Evolutionary conservation across 352 stramenopile genomes (phyloP).

Genomic region (Phytophthora foliorum): DNA sequence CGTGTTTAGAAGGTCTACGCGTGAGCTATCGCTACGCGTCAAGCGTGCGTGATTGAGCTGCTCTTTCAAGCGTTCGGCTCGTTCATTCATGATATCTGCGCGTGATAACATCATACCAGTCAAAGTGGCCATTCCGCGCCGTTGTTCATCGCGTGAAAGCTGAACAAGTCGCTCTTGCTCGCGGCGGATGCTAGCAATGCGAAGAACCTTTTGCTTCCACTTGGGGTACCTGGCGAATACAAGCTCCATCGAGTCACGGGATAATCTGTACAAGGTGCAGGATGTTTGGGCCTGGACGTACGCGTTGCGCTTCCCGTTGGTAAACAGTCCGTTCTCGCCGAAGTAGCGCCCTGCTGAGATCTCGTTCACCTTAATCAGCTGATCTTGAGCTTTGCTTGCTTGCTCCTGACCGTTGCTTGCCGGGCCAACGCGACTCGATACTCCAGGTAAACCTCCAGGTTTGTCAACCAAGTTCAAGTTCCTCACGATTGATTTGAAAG

Average conservation of each 20-base stretch:
- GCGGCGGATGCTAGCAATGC: conserved; percentile 59
- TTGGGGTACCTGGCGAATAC: conserved; percentile 55
- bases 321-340: conserved; percentile 73
- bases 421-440: neutral
- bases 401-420: neutral
- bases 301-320: conserved; percentile 58
- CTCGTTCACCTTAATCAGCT: conserved; percentile 49
- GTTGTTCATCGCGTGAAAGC: conserved; percentile 17
- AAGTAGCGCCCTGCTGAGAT: conserved; percentile 70
- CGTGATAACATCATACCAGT: conserved; percentile 27
- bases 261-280: conserved; percentile 80
- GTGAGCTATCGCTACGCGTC: neutral
- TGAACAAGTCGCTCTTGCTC: conserved; percentile 50
- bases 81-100: conserved; percentile 27
- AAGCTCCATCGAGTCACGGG: conserved; percentile 55
- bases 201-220: conserved; percentile 64
- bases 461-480: conserved; percentile 20
- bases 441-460: neutral
- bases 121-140: conserved; percentile 9
- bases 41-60: neutral
- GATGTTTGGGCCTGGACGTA: conserved; percentile 63
- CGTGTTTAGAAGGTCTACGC: too few species aligned
- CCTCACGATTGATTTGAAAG: conserved; percentile 21
- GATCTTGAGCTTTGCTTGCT: neutral
- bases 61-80: conserved; percentile 21